Evolutionary conservation across 129 eudicot genomes (phyloP).

Genomic region (Mikania micrantha): DNA sequence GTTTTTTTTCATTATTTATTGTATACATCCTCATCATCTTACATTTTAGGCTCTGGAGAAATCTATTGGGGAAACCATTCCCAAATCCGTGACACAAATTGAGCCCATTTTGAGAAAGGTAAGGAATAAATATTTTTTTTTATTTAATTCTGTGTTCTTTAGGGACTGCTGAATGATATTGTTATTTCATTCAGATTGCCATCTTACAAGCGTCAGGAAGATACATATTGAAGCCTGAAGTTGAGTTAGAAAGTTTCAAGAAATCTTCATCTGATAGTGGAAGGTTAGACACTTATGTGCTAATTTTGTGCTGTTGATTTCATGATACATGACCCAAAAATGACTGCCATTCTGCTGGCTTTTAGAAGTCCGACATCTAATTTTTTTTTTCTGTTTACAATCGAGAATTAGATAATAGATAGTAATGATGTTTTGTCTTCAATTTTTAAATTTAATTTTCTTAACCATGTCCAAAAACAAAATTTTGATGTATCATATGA

Average conservation of each 20-base stretch:
- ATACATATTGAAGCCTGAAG: constrained; percentile 68
- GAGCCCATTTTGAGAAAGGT: constrained; percentile 80
- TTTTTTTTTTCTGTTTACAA: not conserved
- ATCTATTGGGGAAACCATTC: constrained; percentile 39
- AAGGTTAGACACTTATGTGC: constrained; percentile 41
- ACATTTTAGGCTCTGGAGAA: constrained; percentile 69
- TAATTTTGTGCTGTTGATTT: not conserved
- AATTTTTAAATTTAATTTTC: not conserved
- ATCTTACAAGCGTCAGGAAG: constrained; percentile 68
- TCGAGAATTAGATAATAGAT: not conserved
- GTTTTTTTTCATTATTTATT: not conserved
- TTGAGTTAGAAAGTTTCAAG: constrained; percentile 52
- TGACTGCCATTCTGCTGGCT: not conserved
- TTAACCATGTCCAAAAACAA: not conserved
- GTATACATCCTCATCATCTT: not conserved
- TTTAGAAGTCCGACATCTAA: constrained; percentile 1
- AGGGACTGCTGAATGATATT: constrained; percentile 14
- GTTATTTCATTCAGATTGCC: constrained; percentile 57
- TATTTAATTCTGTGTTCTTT: constrained; percentile 3
- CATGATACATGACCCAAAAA: not conserved
- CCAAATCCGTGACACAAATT: constrained; percentile 63
- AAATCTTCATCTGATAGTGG: constrained; percentile 47
- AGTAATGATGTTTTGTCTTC: not conserved
- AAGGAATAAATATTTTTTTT: not conserved
- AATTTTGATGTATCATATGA: not conserved